Evolutionary conservation across 805 yeast genomes (phyloP), one percentile per base, ranked within the genome.

Genomic region (Ogataea populi-albae): DNA sequence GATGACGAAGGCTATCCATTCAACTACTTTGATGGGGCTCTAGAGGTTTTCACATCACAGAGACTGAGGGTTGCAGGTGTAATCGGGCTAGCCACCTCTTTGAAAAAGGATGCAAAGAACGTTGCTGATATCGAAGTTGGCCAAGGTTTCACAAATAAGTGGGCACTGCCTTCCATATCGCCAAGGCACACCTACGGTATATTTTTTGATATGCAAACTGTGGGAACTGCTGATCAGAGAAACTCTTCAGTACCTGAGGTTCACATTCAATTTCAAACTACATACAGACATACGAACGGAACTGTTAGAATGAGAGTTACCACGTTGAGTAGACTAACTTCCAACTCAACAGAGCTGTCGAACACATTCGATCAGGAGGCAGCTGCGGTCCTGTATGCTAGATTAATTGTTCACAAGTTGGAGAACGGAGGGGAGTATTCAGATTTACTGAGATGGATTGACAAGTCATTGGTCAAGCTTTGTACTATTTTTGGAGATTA

Each of bases 281-380:
- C 81, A 52, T 93, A 93, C 65, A 95, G 93, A 67, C 98, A 93
- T 65, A 75, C 96, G n/a, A 81, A 89, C 19, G 98, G 98, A 39
- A 75, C 91, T 9, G 83, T 77, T 56, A 76, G 97, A 54, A 68
- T 86, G 41, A 77, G 97, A 51, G 97, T 93, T 23, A 91, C 98
- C 16, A 93, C 98, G 1, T 71, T 93, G 40, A 67, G 70, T 38
- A 69, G 77, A 56, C 59, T 71, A 41, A 71, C 77, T 39, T 73
- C 79, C 10, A 57, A 54, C 31, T 62, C 71, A 17, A 75, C 75
- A 27, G 76, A 71, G 31, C 62, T 76, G 40, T 65, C 78, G 12
- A 64, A 64, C 40, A 54, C 93, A n/a, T 93, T 93, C 61, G 99
- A 93, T 65, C 98, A 93, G 69, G 98, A 93, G 64, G 96, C 97